Evolutionary conservation across 2,329 filamentous ascomycete genomes (phyloP).

Genomic region (Berkeleyomyces basicola): DNA sequence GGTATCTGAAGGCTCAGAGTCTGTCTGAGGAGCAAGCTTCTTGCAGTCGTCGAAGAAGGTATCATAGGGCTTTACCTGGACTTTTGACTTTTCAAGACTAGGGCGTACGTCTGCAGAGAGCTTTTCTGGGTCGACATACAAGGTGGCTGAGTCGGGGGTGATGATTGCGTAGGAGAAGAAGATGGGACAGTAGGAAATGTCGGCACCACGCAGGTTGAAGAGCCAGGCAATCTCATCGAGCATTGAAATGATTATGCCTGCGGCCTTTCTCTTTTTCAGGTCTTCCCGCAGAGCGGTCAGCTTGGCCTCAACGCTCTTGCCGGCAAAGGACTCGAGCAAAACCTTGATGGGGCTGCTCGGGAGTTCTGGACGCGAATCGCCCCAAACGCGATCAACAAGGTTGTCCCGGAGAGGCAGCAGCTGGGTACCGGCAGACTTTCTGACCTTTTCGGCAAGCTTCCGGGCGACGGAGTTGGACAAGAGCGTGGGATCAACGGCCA

Average conservation of each 20-base stretch:
- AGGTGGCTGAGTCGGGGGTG: constrained; percentile 56
- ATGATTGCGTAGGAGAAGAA: constrained; percentile 94
- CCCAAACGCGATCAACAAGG: constrained; percentile 86
- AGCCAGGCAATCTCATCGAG: constrained; percentile 95
- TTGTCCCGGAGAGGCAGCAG: constrained; percentile 65
- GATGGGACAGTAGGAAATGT: constrained; percentile 95
- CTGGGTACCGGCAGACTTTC: constrained; percentile 66
- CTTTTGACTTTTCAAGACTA: constrained; percentile 52
- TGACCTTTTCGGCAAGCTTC: constrained; percentile 72
- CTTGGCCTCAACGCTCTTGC: constrained; percentile 70
- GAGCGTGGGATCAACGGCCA: constrained; percentile 80
- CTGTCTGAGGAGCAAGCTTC: constrained; percentile 34
- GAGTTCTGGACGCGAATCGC: constrained; percentile 48
- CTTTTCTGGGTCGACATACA: constrained; percentile 75
- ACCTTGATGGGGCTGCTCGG: constrained; percentile 63
- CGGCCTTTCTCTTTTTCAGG: constrained; percentile 72
- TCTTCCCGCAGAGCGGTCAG: constrained; percentile 78
- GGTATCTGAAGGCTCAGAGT: constrained; percentile 19
- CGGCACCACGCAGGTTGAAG: constrained; percentile 89
- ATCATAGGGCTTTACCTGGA: constrained; percentile 67
- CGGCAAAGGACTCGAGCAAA: constrained; percentile 55
- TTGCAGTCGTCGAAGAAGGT: constrained; percentile 66
- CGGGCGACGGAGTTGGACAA: constrained; percentile 48
- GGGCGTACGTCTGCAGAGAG: constrained; percentile 49
- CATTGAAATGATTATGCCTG: constrained; percentile 82